Evolutionary conservation across 352 stramenopile species (phyloP).

Genomic region (Globisporangium camurandrum): DNA sequence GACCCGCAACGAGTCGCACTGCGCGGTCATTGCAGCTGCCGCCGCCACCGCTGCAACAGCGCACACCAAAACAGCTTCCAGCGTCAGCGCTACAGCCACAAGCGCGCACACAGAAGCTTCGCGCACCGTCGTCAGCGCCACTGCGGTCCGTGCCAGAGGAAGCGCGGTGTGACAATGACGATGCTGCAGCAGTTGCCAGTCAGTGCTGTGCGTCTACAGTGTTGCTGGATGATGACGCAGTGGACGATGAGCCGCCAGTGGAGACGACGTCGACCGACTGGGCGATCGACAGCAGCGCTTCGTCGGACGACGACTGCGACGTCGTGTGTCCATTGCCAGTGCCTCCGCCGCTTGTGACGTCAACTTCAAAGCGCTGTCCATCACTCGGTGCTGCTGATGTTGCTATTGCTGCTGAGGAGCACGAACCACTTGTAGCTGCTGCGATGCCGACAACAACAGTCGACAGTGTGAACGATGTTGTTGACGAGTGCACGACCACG

Average conservation of each 20-base stretch:
- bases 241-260: not conserved
- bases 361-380: no score
- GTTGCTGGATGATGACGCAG: no score
- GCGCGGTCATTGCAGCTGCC: slow-evolving; percentile 6
- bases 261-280: no score
- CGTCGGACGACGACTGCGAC: slow-evolving; percentile 16
- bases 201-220: no score
- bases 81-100: slow-evolving; percentile 1
- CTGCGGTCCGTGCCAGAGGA: slow-evolving; percentile 9
- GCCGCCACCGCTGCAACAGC: not conserved
- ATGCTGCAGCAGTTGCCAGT: no score
- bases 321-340: slow-evolving; percentile 12
- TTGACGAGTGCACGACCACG: no score
- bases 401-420: no score
- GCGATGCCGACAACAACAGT: no score
- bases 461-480: no score
- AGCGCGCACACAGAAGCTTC: slow-evolving; percentile 9
- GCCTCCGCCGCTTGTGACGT: slow-evolving; percentile 13
- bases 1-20: not conserved
- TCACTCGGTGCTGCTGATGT: no score
- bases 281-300: slow-evolving; percentile 16
- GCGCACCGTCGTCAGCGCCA: not conserved
- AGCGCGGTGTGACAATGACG: not conserved
- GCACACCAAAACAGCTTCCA: not conserved
- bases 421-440: no score